Base-by-base conservation (phyloP, 2,329 filamentous ascomycete genomes). In the Stagonosporopsis tanaceti region DNA sequence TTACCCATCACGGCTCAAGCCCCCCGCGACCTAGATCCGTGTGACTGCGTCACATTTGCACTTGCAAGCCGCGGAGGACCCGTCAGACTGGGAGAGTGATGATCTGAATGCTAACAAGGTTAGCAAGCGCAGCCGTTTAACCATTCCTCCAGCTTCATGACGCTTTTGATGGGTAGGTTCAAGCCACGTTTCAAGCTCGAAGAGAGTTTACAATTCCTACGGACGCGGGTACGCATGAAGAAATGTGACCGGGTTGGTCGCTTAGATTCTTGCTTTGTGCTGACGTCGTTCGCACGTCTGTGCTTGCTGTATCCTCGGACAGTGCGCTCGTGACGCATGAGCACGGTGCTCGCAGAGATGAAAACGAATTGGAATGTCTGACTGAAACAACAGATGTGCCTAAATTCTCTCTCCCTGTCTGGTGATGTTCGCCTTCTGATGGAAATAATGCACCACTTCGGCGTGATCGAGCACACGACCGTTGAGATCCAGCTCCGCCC, bases 401-500 rank as follows among this genome's bases (percentile, higher is more conserved):
- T 22, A n/a, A 12, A 2, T 27, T 6, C 25, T 8, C 6, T 27
- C 25, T 7, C 6, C 27, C 15, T 8, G 15, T 38, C 25, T 47
- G 35, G 47, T 42, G 44, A 52, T 48, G 46, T 5, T 42, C 39
- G 44, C 44, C 20, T 25, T 52, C 17, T 25, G 35, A 40, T 30
- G 44, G 45, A 44, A 30, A 45, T 39, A 20, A 45, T 39, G 20
- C 45, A 44, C 39, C 20, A 38, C 20, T 22, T 34, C 39, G 38
- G 44, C 39, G 44, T 45, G 44, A 40, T 44, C 32, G 39, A 44
- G 38, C 48, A 53, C 54, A 53, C 38, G 30, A 48, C 54, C 54
- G 48, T 50, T 53, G 48, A 48, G 48, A 57, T 53, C 44, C 27
- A n/a, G 38, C 48, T 53, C 48, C 53, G 54, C 54, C 54, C 54